Conservation (phyloP, 805 yeast species). For the Candida hungchunana region DNA sequence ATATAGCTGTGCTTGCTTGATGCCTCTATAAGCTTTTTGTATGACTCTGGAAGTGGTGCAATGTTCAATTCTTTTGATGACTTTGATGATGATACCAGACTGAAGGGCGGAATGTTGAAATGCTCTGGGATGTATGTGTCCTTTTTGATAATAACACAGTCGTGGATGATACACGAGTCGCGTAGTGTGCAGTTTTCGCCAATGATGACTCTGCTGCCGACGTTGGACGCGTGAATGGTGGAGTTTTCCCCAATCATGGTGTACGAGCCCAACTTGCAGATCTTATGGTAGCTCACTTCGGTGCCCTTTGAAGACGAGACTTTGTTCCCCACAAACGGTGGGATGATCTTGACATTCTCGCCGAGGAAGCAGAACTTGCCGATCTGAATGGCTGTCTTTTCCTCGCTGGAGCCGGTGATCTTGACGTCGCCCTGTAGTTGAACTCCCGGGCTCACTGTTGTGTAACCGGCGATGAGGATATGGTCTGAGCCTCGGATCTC, state of each 20-base stretch:
- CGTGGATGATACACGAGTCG: slow-evolving; percentile 40
- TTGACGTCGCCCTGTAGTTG: slow-evolving; percentile 27
- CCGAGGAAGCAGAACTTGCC: slow-evolving; percentile 45
- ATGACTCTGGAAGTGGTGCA: slow-evolving; percentile 26
- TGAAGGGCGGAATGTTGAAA: slow-evolving; percentile 48
- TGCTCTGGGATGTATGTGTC: slow-evolving; percentile 39
- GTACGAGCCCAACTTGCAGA: slow-evolving; percentile 44
- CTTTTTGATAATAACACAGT: slow-evolving; percentile 44
- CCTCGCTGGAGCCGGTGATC: slow-evolving; percentile 33
- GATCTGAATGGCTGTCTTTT: slow-evolving; percentile 32
- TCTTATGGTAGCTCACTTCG: slow-evolving; percentile 19
- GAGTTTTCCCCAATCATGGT: slow-evolving; percentile 36
- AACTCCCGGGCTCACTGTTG: slow-evolving; percentile 34
- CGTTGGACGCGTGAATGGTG: slow-evolving; percentile 31
- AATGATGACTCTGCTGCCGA: slow-evolving; percentile 48
- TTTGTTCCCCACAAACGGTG: slow-evolving; percentile 24
- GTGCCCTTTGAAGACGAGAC: slow-evolving; percentile 3
- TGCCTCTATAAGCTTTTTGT: slow-evolving; percentile 27
- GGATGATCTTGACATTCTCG: slow-evolving; percentile 27
- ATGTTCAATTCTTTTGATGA: too few relatives aligned
- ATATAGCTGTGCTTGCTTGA: slow-evolving; percentile 19
- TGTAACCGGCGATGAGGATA: slow-evolving; percentile 43
- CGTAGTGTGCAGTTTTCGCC: slow-evolving; percentile 39
- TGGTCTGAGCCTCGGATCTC: slow-evolving; percentile 38
- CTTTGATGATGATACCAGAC: slow-evolving; percentile 33